Conservation (phyloP, 1,284 basidiomycete species). For the Tremellales sp. region DNA sequence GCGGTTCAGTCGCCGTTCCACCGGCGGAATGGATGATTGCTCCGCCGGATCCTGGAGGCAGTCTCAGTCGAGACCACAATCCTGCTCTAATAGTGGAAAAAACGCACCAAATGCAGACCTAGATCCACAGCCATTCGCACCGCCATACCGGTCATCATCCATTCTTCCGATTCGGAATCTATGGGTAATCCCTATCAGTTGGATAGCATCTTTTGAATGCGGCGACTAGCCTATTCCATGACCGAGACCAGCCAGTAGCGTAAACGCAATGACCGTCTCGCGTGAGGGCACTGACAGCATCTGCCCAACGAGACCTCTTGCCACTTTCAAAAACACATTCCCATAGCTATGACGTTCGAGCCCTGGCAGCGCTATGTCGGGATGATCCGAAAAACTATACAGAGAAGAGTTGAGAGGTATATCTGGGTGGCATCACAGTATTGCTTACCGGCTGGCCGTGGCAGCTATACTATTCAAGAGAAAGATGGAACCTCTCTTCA, state of each 20-base stretch:
- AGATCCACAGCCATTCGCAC: slow-evolving; percentile 33
- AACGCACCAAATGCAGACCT: slow-evolving; percentile 26
- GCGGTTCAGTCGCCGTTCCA: slow-evolving; percentile 24
- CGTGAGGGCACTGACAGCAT: slow-evolving; percentile 30
- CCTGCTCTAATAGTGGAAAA: too few relatives aligned
- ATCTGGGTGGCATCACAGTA: too few relatives aligned
- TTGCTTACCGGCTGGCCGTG: slow-evolving; percentile 24
- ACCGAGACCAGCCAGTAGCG: slow-evolving; percentile 25
- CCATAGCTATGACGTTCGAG: slow-evolving; percentile 31
- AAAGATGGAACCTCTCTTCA: slow-evolving; percentile 21
- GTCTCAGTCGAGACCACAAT: neutral
- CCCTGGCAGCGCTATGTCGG: slow-evolving; percentile 25
- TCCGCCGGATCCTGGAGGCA: slow-evolving; percentile 17
- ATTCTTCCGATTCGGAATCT: slow-evolving; percentile 32
- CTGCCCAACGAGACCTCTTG: slow-evolving; percentile 26
- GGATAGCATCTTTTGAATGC: slow-evolving; percentile 23
- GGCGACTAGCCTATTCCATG: too few relatives aligned
- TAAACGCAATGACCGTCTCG: slow-evolving; percentile 27
- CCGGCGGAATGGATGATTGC: slow-evolving; percentile 13
- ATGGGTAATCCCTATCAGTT: neutral
- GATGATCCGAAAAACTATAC: slow-evolving; percentile 27
- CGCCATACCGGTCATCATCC: slow-evolving; percentile 33
- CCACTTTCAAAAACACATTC: slow-evolving; percentile 25
- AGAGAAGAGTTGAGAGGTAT: too few relatives aligned
- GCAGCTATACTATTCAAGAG: slow-evolving; percentile 27